phyloP scores from a whole-genome alignment of 768 basidiomycete species.

The Boletales sp. region DNA sequence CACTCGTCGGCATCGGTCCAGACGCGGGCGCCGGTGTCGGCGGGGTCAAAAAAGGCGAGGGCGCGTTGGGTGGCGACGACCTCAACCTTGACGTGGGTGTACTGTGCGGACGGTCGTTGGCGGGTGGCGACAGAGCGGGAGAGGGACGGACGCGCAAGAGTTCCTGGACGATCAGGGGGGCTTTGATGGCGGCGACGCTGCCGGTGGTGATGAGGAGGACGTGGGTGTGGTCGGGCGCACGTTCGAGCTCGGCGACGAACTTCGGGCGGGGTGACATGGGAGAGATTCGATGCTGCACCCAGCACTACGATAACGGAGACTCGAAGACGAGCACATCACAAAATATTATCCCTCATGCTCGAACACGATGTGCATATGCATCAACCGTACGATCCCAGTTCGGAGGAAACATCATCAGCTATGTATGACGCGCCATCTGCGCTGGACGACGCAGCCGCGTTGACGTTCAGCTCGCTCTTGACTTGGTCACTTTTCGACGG shows the following conservation, averaged over 20 bases:
- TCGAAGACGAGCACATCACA: too few species aligned
- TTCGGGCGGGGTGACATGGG: not conserved
- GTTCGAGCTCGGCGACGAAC: constrained; percentile 28
- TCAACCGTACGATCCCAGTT: too few species aligned
- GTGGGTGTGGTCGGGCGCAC: constrained; percentile 37
- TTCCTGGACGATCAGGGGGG: constrained; percentile 80
- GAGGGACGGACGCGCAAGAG: constrained; percentile 59
- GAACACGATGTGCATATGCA: too few species aligned
- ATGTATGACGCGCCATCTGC: too few species aligned
- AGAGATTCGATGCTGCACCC: too few species aligned
- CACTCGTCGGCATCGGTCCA: constrained; percentile 96
- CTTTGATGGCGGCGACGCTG: constrained; percentile 95
- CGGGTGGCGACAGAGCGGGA: not conserved
- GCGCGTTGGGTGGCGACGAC: constrained; percentile 80
- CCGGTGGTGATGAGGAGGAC: constrained; percentile 86
- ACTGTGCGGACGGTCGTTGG: constrained; percentile 39
- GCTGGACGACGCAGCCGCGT: too few species aligned
- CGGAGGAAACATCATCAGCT: too few species aligned
- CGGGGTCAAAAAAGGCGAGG: constrained; percentile 67
- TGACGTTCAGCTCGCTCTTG: too few species aligned
- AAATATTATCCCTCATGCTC: too few species aligned
- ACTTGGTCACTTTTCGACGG: too few species aligned
- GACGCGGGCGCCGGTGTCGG: constrained; percentile 60
- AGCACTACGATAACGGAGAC: too few species aligned
- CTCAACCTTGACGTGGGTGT: constrained; percentile 70